phyloP scores from a whole-genome alignment of 495 filamentous ascomycete species.

The Haplographium delicatum region DNA sequence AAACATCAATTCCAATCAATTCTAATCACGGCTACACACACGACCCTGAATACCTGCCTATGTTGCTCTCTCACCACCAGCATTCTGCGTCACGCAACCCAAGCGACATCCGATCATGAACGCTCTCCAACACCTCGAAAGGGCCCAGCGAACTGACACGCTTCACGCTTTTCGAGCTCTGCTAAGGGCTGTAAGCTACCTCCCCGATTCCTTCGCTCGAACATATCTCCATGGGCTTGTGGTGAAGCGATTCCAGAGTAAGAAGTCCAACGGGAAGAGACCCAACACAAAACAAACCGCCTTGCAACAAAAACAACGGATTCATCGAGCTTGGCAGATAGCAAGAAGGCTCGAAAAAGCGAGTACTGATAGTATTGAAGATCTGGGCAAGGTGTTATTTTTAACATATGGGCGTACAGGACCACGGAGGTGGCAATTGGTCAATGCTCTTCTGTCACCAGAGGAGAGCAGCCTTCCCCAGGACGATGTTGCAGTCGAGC shows the following conservation, averaged over 20 bases:
- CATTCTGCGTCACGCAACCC: no score
- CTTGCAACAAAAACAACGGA: no score
- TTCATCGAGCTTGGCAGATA: slow-evolving; percentile 31
- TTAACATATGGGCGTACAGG: slow-evolving; percentile 72
- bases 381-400: slow-evolving; percentile 59
- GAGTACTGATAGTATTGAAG: slow-evolving; percentile 56
- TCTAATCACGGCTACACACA: no score
- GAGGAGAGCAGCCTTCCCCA: slow-evolving; percentile 13
- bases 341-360: slow-evolving; percentile 47
- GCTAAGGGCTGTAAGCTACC: slow-evolving; percentile 79
- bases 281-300: slow-evolving; percentile 11
- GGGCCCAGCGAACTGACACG: slow-evolving; percentile 32
- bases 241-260: slow-evolving; percentile 47
- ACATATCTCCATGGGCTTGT: slow-evolving; percentile 53
- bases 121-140: neutral
- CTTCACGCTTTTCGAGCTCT: slow-evolving; percentile 68
- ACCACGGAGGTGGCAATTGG: slow-evolving; percentile 56
- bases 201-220: slow-evolving; percentile 68
- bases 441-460: slow-evolving; percentile 4
- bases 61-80: no score
- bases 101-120: no score
- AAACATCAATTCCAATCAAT: no score
- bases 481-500: slow-evolving; percentile 4
- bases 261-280: neutral
- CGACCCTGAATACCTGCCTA: no score